Evolutionary conservation across 148 eudicot species (phyloP).

Genomic region (Nepenthes mirabilis): DNA sequence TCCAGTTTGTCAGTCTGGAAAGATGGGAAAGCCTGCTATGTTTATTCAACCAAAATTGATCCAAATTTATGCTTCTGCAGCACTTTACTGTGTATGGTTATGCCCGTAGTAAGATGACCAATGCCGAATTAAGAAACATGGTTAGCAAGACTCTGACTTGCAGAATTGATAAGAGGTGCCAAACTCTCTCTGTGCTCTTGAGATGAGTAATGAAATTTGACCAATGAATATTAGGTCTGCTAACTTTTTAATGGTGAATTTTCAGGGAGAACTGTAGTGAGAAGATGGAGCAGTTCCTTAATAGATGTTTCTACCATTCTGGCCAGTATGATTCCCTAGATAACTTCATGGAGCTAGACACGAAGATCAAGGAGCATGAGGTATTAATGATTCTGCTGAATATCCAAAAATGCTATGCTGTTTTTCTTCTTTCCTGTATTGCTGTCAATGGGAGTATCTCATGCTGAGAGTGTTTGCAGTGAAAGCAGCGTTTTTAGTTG

Average conservation of each 20-base stretch:
- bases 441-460: no score
- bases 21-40: no score
- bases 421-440: background rate
- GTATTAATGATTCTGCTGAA: conserved; percentile 15
- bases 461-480: no score
- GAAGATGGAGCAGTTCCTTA: conserved; percentile 85
- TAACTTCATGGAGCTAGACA: conserved; percentile 58
- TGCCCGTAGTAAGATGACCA: conserved; percentile 98
- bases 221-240: background rate
- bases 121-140: conserved; percentile 82
- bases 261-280: conserved; percentile 78
- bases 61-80: conserved; percentile 25
- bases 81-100: conserved; percentile 88
- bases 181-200: background rate
- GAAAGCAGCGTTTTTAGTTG: no score
- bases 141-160: conserved; percentile 95
- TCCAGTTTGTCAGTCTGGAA: no score
- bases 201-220: background rate
- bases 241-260: background rate
- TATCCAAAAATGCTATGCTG: background rate
- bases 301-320: conserved; percentile 78
- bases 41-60: background rate
- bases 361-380: conserved; percentile 78
- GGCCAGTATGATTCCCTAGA: conserved; percentile 79
- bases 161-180: conserved; percentile 88